Conservation (phyloP, 2,329 filamentous ascomycete genomes). For the Lachnellula arida region DNA sequence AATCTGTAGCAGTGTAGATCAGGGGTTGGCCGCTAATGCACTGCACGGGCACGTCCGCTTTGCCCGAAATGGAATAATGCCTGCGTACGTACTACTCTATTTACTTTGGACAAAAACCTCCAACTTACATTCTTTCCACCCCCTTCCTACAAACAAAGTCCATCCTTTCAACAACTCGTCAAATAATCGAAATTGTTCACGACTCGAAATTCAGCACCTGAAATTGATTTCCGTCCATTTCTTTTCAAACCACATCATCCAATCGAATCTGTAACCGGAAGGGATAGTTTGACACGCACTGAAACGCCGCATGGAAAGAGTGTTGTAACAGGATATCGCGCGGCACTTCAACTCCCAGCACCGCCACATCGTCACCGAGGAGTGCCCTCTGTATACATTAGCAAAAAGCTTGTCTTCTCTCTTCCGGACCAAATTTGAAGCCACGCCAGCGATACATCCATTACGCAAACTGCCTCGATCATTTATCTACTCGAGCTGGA, state of each 20-base stretch:
- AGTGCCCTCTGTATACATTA: not conserved
- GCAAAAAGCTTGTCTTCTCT: constrained; percentile 14
- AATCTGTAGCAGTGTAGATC: too few species aligned
- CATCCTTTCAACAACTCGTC: not conserved
- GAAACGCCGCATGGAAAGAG: constrained; percentile 17
- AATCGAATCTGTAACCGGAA: not conserved
- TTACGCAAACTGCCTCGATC: not conserved
- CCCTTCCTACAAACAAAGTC: not conserved
- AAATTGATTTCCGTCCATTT: not conserved
- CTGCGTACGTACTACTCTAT: too few species aligned
- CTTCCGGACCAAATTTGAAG: constrained; percentile 1
- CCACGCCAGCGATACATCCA: constrained; percentile 11
- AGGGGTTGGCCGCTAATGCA: too few species aligned
- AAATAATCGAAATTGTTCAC: not conserved
- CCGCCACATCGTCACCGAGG: constrained; percentile 4
- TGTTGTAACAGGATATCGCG: constrained; percentile 13
- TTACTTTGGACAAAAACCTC: not conserved
- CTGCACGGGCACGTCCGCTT: too few species aligned
- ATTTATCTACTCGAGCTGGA: not conserved
- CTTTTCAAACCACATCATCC: not conserved
- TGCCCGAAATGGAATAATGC: too few species aligned
- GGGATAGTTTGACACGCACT: constrained; percentile 8
- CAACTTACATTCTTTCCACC: not conserved
- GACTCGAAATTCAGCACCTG: not conserved
- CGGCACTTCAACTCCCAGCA: constrained; percentile 4